Percentiles rank a stretch among this genome's conserved stretches.
These are phyloP conservation scores for Ophiosphaerella herpotricha DNA, from an alignment of 2,329 filamentous ascomycete genomes.

Conservation along the genomic window DNA sequence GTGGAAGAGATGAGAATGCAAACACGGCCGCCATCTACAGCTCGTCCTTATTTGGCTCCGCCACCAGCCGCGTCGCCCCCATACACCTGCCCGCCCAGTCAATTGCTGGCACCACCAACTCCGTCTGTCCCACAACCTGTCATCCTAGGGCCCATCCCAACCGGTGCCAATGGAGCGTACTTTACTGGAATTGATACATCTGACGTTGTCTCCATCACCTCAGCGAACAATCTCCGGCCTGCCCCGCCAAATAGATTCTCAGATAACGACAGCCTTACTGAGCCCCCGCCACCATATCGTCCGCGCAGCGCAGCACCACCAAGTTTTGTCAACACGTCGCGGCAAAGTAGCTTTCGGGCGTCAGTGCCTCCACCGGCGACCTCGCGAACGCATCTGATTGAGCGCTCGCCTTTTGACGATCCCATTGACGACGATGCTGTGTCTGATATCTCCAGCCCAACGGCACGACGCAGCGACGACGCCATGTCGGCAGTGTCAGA, in stretches of 20 bases:
- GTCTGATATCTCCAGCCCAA: constrained; percentile 33
- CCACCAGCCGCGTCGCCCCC: constrained; percentile 17
- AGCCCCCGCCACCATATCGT: constrained; percentile 45
- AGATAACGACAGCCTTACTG: constrained; percentile 33
- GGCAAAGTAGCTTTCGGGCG: constrained; percentile 38
- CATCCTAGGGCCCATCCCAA: constrained; percentile 41
- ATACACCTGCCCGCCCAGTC: constrained; percentile 16
- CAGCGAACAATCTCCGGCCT: constrained; percentile 22
- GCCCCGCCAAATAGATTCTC: constrained; percentile 34
- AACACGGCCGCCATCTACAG: constrained; percentile 7
- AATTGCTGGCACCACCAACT: constrained; percentile 22
- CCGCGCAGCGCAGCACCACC: constrained; percentile 37
- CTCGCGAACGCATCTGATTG: constrained; percentile 30
- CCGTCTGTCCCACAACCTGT: constrained; percentile 30
- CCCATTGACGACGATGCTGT: constrained; percentile 33
- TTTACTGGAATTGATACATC: constrained; percentile 47
- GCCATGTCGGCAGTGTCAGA: constrained; percentile 38
- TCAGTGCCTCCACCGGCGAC: constrained; percentile 11
- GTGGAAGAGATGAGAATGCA: constrained; percentile 36
- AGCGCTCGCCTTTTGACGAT: constrained; percentile 43
- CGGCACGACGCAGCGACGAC: constrained; percentile 19
- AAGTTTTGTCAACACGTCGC: constrained; percentile 35
- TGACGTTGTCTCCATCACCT: constrained; percentile 38
- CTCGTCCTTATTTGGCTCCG: constrained; percentile 27
- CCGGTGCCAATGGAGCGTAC: constrained; percentile 39